Evolutionary conservation across 768 basidiomycete genomes (phyloP).

Genomic region (Coprinopsis sp.): DNA sequence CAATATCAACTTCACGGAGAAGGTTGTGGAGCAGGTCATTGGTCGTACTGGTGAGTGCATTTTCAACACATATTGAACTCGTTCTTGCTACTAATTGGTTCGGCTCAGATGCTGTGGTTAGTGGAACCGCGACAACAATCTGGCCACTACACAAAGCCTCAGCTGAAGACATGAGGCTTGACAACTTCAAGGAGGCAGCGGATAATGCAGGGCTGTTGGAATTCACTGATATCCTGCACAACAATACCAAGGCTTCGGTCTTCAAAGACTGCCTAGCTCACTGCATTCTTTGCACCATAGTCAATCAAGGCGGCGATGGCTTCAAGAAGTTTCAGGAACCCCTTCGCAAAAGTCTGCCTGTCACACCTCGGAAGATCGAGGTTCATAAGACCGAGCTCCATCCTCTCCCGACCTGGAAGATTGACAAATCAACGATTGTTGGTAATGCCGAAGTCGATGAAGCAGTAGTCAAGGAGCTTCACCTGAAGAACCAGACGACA

Average conservation of each 20-base stretch:
- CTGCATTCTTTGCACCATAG: conserved; percentile 27
- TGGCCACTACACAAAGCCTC: conserved; percentile 23
- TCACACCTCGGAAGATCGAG: conserved; percentile 20
- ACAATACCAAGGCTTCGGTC: conserved; percentile 10
- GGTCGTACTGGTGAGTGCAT: conserved; percentile 21
- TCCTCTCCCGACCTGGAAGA: conserved; percentile 29
- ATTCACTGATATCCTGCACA: conserved; percentile 24
- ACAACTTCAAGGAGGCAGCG: conserved; percentile 17
- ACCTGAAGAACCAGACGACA: conserved; percentile 12
- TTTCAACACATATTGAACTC: background rate
- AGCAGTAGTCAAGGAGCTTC: conserved; percentile 23
- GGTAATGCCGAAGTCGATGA: conserved; percentile 31
- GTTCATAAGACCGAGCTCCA: conserved; percentile 24
- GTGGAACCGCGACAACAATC: conserved; percentile 33
- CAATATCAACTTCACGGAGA: conserved; percentile 32
- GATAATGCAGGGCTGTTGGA: conserved; percentile 18
- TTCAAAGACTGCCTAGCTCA: conserved; percentile 18
- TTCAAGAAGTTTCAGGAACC: conserved; percentile 22
- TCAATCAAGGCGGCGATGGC: conserved; percentile 24
- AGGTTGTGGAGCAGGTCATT: conserved; percentile 27
- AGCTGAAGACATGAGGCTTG: conserved; percentile 20
- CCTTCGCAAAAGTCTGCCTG: conserved; percentile 14
- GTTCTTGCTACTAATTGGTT: background rate
- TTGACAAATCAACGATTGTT: conserved; percentile 30
- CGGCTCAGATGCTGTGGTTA: conserved; percentile 26